Base-by-base conservation (phyloP, 2,329 filamentous ascomycete species). In the Decorospora gaudefroyi region DNA sequence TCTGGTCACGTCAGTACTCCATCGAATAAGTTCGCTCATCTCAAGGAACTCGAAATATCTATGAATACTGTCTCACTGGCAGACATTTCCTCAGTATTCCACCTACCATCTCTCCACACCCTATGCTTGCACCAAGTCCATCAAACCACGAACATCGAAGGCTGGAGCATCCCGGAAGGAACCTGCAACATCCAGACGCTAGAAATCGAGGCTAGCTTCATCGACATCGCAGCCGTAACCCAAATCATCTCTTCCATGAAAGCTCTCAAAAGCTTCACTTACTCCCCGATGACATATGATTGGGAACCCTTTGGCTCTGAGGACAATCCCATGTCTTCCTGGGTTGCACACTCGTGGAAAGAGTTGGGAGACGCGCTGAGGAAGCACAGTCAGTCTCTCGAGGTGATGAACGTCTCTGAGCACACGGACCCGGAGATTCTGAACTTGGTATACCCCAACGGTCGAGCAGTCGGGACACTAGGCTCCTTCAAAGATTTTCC, bases 221-320 rank as follows among this genome's bases (percentile, higher is more conserved):
- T 53, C 4, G 39, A 45, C 6, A 41, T 44, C 13, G 10, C 28
- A 4, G 48, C 39, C 3, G 4, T 51, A 4, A 21, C 30, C 3
- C 25, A 49, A 17, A 30, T 51, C 6, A 4, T 54, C 2, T 25
- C 19, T 12, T 34, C 48, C 2, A 29, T 47, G 6, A 48, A 42
- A n/a, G 27, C 43, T 16, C 29, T 51, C 1, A 16, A 25, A n/a
- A 28, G 9, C 3, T 34, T 54, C 28, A 3, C 8, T 4, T 49
- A 29, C 22, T 1, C 21, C 1, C 36, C 23, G 16, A 22, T 10
- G 31, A 40, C 22, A 8, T 2, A 10, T 2, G 6, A 3, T 5
- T 51, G 40, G 43, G 36, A 48, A 9, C 51, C 51, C 1, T 40
- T 54, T 4, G 25, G 21, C 2, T 10, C n/a, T 2, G 30, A 23